Conservation (phyloP, 768 basidiomycete genomes). For the Boletus subparvulus region DNA sequence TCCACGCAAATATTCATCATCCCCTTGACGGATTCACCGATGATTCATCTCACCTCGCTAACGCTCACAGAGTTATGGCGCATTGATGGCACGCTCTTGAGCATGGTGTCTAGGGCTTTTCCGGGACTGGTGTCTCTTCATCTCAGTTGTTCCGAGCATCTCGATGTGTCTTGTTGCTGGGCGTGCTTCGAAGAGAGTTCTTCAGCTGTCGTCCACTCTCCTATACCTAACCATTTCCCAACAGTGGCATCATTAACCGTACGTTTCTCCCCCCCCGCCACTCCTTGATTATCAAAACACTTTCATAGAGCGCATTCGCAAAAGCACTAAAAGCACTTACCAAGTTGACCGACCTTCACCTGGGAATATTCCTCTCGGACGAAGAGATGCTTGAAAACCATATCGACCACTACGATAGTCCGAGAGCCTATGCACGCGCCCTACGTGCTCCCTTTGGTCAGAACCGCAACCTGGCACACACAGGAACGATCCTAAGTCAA, state of each 20-base stretch:
- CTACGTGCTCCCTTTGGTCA: slow-evolving; percentile 12
- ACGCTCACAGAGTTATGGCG: slow-evolving; percentile 55
- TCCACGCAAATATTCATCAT: slow-evolving; percentile 34
- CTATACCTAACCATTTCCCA: slow-evolving; percentile 52
- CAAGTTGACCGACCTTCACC: slow-evolving; percentile 48
- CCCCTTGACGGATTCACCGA: slow-evolving; percentile 27
- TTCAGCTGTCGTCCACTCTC: slow-evolving; percentile 56
- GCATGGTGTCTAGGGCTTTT: slow-evolving; percentile 45
- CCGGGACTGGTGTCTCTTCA: slow-evolving; percentile 48
- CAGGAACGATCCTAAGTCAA: slow-evolving; percentile 25
- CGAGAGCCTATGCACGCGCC: slow-evolving; percentile 19
- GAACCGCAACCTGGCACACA: neutral
- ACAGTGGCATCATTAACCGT: slow-evolving; percentile 51
- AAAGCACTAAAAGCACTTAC: slow-evolving; percentile 45
- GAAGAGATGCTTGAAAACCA: slow-evolving; percentile 49
- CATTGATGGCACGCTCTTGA: slow-evolving; percentile 51
- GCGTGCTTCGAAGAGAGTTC: slow-evolving; percentile 63
- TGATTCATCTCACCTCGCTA: slow-evolving; percentile 44
- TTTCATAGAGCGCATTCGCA: slow-evolving; percentile 42
- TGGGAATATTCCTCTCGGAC: slow-evolving; percentile 65
- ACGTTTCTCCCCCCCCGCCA: slow-evolving; percentile 25
- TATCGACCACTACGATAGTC: slow-evolving; percentile 30
- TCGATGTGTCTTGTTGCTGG: slow-evolving; percentile 61
- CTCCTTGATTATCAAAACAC: slow-evolving; percentile 2
- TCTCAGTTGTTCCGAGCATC: slow-evolving; percentile 58